Evolutionary conservation across 495 filamentous ascomycete species (phyloP).

Genomic region (Aspergillus egyptiacus): DNA sequence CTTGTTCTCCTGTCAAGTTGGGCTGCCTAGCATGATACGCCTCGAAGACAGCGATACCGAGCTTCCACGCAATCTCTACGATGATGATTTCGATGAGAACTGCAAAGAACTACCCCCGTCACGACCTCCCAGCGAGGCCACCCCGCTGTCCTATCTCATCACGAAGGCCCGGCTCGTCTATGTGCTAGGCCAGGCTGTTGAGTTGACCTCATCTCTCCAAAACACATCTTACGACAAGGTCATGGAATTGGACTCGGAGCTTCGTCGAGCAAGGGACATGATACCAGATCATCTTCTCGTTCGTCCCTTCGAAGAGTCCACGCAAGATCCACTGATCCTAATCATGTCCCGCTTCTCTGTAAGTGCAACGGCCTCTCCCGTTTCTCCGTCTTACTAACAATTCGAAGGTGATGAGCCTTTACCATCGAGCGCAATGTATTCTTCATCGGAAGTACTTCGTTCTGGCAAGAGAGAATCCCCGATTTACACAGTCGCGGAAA

Average conservation of each 20-base stretch:
- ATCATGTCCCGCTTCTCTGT: conserved; percentile 78
- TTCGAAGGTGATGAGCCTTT: conserved; percentile 67
- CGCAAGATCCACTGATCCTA: conserved; percentile 66
- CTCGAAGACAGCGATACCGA: conserved; percentile 77
- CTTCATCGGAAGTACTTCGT: conserved; percentile 83
- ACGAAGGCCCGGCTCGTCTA: conserved; percentile 63
- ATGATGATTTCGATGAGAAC: conserved; percentile 85
- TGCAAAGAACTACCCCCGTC: conserved; percentile 70
- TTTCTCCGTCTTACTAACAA: neutral
- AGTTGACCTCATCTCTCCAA: conserved; percentile 40
- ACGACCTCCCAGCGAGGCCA: conserved; percentile 68
- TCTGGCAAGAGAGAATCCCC: conserved; percentile 68
- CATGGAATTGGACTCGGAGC: conserved; percentile 68
- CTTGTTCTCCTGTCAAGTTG: conserved; percentile 85
- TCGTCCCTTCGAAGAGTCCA: conserved; percentile 69
- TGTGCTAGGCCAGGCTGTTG: conserved; percentile 55
- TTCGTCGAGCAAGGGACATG: conserved; percentile 63
- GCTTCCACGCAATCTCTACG: conserved; percentile 83
- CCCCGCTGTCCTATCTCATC: conserved; percentile 85
- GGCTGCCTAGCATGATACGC: conserved; percentile 84
- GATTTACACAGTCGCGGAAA: conserved; percentile 76
- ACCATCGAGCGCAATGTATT: conserved; percentile 79
- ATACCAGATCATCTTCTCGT: conserved; percentile 76
- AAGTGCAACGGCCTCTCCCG: conserved; percentile 7
- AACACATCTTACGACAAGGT: conserved; percentile 73